Evolutionary conservation across 192 early-diverging fungal genomes (phyloP).

Genomic region (Backusella psychrophila): DNA sequence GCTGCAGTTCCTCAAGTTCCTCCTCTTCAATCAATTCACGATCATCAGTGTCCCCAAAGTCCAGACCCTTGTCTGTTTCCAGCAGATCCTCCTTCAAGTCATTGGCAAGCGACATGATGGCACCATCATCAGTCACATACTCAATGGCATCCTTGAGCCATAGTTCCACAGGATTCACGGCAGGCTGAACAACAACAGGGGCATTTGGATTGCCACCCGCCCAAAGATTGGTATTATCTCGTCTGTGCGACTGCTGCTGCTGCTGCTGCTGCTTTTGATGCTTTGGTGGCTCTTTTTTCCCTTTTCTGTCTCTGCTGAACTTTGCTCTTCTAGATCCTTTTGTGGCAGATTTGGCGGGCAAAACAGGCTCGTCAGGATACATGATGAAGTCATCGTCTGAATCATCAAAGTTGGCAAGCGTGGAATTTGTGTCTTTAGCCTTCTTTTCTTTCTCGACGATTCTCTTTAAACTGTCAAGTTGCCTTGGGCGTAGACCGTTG

Average conservation of each 20-base stretch:
- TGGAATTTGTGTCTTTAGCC: neutral
- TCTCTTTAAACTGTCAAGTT: constrained; percentile 39
- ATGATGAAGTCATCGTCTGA: constrained; percentile 36
- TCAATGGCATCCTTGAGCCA: constrained; percentile 36
- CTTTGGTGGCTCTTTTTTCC: neutral
- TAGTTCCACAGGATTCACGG: constrained; percentile 24
- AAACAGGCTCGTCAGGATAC: neutral
- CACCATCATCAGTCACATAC: neutral
- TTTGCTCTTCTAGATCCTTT: neutral
- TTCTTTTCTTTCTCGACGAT: constrained; percentile 27
- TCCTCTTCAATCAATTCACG: constrained; percentile 52
- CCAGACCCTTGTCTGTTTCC: constrained; percentile 30
- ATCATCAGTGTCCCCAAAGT: constrained; percentile 42
- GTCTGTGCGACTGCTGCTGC: neutral
- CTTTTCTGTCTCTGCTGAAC: neutral
- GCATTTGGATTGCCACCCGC: constrained; percentile 11
- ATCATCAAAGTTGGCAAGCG: neutral
- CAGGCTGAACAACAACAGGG: neutral
- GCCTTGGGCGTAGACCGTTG: constrained; percentile 27
- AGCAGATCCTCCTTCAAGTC: constrained; percentile 21
- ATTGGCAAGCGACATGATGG: neutral
- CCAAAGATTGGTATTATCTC: neutral
- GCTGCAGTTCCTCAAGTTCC: constrained; percentile 36
- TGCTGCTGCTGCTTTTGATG: neutral
- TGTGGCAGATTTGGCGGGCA: neutral